Evolutionary conservation across 1,284 basidiomycete species (phyloP), one percentile per base, ranked within the genome.

Genomic region (Pseudozyma sp.): DNA sequence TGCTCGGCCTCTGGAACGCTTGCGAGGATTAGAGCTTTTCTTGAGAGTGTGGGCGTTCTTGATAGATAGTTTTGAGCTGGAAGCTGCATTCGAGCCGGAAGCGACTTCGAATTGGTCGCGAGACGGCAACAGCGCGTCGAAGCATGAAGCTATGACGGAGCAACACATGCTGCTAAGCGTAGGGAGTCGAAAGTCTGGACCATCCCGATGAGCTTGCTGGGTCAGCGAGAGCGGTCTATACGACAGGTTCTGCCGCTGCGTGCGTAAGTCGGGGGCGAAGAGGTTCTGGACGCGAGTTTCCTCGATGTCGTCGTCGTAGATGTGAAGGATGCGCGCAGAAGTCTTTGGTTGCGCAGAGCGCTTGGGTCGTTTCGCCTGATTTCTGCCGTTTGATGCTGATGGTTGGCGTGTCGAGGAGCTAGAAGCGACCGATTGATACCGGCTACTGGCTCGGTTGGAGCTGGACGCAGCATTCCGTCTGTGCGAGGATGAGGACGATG

Each of bases 91-190:
- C 17, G 50, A 6, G 31, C 54, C 59, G 24, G 49, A 54, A 11
- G 64, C 69, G 4, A 46, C 35, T 1, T 68, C 51, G 17, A 73
- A 73, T 3, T 63, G 51, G 2, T 68, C 61, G 3, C 64, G 56
- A 10, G 60, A 64, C 34, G 70, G 70, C 8, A 73, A 37, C 9
- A 73, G 60, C 9, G 57, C 56, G 17, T 60, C 61, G 45, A 73
- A 73, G 53, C 54, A 60, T 2, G 44, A 44, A 9, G 70, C 70
- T 19, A 67, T 47, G 34, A 65, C 44, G 33, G 40, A 37, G n/a
- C 52, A 63, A 44, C 65, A 68, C 39, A 68, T 47, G 17, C 46
- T 33, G 35, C 46, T 46, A 37, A 73, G 65, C 4, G 54, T 47
- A 6, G 70, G 61, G 1, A 65, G 42, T 24, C n/a, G 40, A 16